Base-by-base conservation (phyloP, 441 rosid genomes). In the Corymbia citriodora region DNA sequence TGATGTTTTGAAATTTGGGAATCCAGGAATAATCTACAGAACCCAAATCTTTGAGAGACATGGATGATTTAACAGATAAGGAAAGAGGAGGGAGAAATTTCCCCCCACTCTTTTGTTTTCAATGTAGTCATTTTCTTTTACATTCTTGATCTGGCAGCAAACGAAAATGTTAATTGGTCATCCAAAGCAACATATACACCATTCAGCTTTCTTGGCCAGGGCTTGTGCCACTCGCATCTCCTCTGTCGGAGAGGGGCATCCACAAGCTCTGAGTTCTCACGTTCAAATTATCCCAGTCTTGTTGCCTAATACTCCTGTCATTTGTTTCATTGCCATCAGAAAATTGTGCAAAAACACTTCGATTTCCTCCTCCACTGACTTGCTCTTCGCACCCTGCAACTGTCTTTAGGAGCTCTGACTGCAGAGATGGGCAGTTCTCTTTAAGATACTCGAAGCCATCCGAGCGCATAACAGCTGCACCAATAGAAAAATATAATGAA, bases 301-400 rank as follows among this genome's bases (percentile, higher is more conserved):
- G 97, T 90, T 95, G 98, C 92, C 96, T 93, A 90, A 91, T 92
- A 55, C 95, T 93, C 89, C 94, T 89, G 90, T 93, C 94, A 54
- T 93, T 93, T 23, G 96, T 95, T 53, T 94, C 97, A 74, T 94
- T 96, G 50, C 97, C 96, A 36, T 94, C 96, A 23, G 96, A 94
- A 89, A 93, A 95, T 89, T 95, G 96, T 3, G 92, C 97, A 96
- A 96, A 95, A 70, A 95, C 96, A 23, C 96, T 95, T 88, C 92
- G 95, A 87, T 95, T 93, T 94, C 57, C 82, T 63, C 89, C 91
- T 87, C 89, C 91, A 70, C 89, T 90, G 57, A 68, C 65, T 87
- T 87, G 68, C 87, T 97, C 98, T 89, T 95, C 96, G 3, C 97
- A 95, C 81, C 99, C 99, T 27, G 96, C 97, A 79, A 95, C 95